Evolutionary conservation across 371 early-diverging fungal genomes (phyloP), one percentile per base, ranked within the genome.

Genomic region (Syncephalastrum sp.): DNA sequence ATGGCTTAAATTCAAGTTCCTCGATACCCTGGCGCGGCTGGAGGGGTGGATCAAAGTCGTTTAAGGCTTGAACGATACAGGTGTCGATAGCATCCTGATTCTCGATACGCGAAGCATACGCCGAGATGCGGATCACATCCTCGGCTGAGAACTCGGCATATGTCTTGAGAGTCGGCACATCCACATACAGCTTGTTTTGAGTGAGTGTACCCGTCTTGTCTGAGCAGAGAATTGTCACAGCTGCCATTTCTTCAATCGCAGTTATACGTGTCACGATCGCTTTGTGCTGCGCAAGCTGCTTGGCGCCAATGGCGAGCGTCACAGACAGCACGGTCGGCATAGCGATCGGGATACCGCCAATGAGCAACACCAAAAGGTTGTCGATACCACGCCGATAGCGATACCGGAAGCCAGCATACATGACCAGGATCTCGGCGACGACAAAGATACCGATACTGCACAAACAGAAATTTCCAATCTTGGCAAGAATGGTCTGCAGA

Each of bases 201-300:
- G 97, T 97, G 57, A 97, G 77, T 14, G 97, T 97, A 53, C 97
- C 97, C 12, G 97, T 97, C 84, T 97, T 97, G 78, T 96, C 97
- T 14, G 93, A 90, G 82, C 95, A 95, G 60, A 97, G 91, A 55
- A 95, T 91, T 55, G 87, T 87, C 51, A 92, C 92, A 62, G 92
- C 91, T n/a, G 95, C 96, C 68, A 97, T 83, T 57, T 92, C 93
- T 79, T 97, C 97, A 53, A 95, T 91, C 27, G 88, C 88, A 27
- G 90, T 85, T 57, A 96, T 84, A 49, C 87, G 87, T 33, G 93
- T 85, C 24, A 96, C 95, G 63, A 97, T 93, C n/a, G 94, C 95
- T 68, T 92, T 91, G 76, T 95, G 88, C 67, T 86, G 84, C 47
- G 96, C 95, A 72, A 97, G 85, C 82, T 91, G 88, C 70, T 91